These are phyloP conservation scores for Phycomyces nitens DNA, from an alignment of 192 early-diverging fungal species.

Conservation along the genomic window DNA sequence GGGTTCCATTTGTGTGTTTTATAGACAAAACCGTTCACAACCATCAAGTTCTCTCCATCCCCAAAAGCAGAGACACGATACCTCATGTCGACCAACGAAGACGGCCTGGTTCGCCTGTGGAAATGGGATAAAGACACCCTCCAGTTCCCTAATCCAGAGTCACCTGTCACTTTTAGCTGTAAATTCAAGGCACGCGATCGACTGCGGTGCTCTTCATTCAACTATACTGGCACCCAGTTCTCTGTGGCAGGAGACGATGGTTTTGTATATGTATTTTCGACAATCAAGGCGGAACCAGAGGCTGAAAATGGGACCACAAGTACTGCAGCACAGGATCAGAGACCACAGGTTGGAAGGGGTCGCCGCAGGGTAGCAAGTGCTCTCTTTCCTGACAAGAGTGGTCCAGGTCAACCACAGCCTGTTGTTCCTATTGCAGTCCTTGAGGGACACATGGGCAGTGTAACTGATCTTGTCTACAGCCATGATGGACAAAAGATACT, in stretches of 20 bases:
- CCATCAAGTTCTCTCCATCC: slow-evolving; percentile 75
- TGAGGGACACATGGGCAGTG: slow-evolving; percentile 65
- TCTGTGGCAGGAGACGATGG: slow-evolving; percentile 76
- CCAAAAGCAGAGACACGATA: slow-evolving; percentile 62
- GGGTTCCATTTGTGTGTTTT: no score
- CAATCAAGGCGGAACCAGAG: slow-evolving; percentile 46
- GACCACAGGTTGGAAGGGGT: slow-evolving; percentile 6
- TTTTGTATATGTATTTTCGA: slow-evolving; percentile 71
- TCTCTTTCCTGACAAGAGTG: slow-evolving; percentile 33
- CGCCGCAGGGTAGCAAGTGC: slow-evolving; percentile 24
- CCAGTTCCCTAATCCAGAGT: slow-evolving; percentile 43
- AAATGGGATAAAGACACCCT: slow-evolving; percentile 60
- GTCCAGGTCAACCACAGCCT: slow-evolving; percentile 20
- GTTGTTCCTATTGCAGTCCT: slow-evolving; percentile 50
- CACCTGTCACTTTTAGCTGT: slow-evolving; percentile 55
- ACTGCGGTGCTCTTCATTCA: slow-evolving; percentile 65
- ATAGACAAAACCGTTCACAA: slow-evolving; percentile 55
- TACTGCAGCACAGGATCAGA: slow-evolving; percentile 2
- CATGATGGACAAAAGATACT: slow-evolving; percentile 63
- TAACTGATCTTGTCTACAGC: slow-evolving; percentile 76
- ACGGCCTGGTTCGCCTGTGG: slow-evolving; percentile 72
- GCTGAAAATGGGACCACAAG: slow-evolving; percentile 23
- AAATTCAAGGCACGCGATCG: slow-evolving; percentile 47
- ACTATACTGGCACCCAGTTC: slow-evolving; percentile 73
- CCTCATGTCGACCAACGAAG: slow-evolving; percentile 66